phyloP scores from a whole-genome alignment of 495 filamentous ascomycete species.

The Podospora pseudoanserina region DNA sequence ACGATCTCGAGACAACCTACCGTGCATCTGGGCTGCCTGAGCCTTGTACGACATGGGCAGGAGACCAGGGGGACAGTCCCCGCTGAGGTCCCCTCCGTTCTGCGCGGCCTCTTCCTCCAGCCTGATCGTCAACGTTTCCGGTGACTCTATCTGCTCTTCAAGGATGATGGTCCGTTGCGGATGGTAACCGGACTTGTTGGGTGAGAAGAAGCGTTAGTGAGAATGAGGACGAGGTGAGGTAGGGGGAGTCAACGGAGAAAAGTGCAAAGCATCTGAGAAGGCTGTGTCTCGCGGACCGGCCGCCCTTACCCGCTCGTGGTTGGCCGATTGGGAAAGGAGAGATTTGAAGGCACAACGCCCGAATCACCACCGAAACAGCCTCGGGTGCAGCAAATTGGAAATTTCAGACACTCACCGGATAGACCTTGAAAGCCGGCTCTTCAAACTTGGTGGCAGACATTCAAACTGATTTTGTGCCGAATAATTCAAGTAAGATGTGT shows the following conservation, averaged over 20 bases:
- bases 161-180: conserved; percentile 48
- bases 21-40: conserved; percentile 46
- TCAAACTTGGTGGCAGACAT: conserved; percentile 51
- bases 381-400: not conserved
- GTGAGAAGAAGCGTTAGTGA: conserved; percentile 11
- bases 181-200: conserved; percentile 44
- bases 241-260: not conserved
- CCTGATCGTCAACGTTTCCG: conserved; percentile 47
- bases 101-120: conserved; percentile 47
- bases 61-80: conserved; percentile 50
- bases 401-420: conserved; percentile 42
- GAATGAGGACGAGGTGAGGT: not conserved
- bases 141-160: conserved; percentile 47
- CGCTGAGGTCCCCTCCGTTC: conserved; percentile 47
- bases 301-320: not conserved
- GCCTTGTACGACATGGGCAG: conserved; percentile 47
- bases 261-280: not conserved
- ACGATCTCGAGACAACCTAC: conserved; percentile 31
- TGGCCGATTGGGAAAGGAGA: not conserved
- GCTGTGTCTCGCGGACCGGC: not conserved
- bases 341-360: conserved; percentile 2
- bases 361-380: not conserved
- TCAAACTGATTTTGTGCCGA: conserved; percentile 38
- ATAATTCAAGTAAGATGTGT: not conserved
- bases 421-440: conserved; percentile 49